Conservation (phyloP, 2,329 filamentous ascomycete species). For the Aspergillus sp. region DNA sequence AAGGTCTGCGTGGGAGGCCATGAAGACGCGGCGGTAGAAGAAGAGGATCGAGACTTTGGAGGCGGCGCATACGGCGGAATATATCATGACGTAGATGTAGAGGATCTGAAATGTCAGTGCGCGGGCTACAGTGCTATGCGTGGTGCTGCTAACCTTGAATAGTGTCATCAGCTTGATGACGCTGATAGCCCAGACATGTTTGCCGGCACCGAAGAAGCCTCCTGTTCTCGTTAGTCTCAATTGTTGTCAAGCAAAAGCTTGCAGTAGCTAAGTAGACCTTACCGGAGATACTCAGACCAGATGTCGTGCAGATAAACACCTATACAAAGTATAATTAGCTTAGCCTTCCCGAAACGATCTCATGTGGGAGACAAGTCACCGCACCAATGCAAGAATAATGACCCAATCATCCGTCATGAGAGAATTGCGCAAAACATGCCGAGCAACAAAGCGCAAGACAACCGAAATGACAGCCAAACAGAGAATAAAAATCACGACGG, state of each 20-base stretch:
- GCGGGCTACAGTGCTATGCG: not conserved
- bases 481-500: conserved; percentile 13
- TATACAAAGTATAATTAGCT: not conserved
- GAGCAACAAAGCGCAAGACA: conserved; percentile 16
- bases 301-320: conserved; percentile 11
- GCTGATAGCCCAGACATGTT: conserved; percentile 16
- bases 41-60: conserved; percentile 24
- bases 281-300: conserved; percentile 9
- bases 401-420: conserved; percentile 19
- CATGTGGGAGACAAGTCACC: too few species aligned
- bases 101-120: conserved; percentile 7
- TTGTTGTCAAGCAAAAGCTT: too few species aligned
- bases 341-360: too few species aligned
- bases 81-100: conserved; percentile 17
- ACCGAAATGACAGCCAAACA: conserved; percentile 11
- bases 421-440: conserved; percentile 7
- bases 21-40: conserved; percentile 28
- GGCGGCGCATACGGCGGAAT: conserved; percentile 15
- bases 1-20: conserved; percentile 11
- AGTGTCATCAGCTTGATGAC: conserved; percentile 5
- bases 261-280: not conserved
- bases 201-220: conserved; percentile 9
- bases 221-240: conserved; percentile 1
- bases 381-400: conserved; percentile 15
- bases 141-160: conserved; percentile 12